Evolutionary conservation across 805 yeast genomes (phyloP).

Genomic region (Monosporozyma servazzii): DNA sequence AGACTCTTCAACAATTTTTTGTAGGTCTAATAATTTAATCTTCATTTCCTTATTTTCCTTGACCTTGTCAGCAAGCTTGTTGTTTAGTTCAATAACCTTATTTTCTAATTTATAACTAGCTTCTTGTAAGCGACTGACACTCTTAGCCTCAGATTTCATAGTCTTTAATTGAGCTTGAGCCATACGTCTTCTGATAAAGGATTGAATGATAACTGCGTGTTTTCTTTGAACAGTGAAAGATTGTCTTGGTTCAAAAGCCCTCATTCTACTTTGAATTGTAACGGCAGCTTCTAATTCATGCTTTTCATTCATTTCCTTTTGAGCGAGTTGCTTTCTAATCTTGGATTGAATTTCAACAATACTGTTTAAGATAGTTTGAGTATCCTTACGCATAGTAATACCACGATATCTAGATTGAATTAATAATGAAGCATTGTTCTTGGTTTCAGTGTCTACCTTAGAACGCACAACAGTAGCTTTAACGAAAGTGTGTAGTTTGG

Average conservation of each 20-base stretch:
- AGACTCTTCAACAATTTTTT: conserved; percentile 44
- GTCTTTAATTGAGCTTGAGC: conserved; percentile 59
- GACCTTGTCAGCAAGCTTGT: conserved; percentile 66
- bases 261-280: conserved; percentile 61
- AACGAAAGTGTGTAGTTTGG: conserved; percentile 48
- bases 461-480: conserved; percentile 56
- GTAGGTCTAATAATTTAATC: conserved; percentile 46
- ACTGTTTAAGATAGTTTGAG: conserved; percentile 21
- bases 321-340: conserved; percentile 42
- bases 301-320: conserved; percentile 41
- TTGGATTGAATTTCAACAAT: conserved; percentile 40
- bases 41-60: conserved; percentile 72
- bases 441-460: conserved; percentile 45
- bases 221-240: conserved; percentile 38
- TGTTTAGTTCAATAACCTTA: conserved; percentile 94
- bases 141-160: conserved; percentile 80
- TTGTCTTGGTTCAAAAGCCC: conserved; percentile 57
- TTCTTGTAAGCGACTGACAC: conserved; percentile 81
- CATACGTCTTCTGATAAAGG: conserved; percentile 61
- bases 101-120: conserved; percentile 90
- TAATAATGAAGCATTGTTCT: conserved; percentile 51
- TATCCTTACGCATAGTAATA: conserved; percentile 36
- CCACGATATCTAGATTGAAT: conserved; percentile 67
- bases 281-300: conserved; percentile 57
- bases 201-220: conserved; percentile 65